phyloP scores from a whole-genome alignment of 768 basidiomycete species.

The Leccinum ochraceum region DNA sequence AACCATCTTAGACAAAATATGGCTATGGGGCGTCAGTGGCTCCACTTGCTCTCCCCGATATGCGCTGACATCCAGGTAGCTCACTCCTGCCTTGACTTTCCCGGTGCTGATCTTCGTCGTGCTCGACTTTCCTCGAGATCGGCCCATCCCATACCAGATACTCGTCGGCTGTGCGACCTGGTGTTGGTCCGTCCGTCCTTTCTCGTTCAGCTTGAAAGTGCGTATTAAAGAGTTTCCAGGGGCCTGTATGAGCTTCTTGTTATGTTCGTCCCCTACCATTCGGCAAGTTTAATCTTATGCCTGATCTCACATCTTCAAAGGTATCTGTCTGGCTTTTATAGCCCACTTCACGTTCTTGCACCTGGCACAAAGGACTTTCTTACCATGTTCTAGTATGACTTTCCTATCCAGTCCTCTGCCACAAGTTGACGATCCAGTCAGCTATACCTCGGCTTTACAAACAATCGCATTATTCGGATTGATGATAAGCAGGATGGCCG shows the following conservation, averaged over 20 bases:
- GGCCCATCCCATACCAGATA: slow-evolving; percentile 60
- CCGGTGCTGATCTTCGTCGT: slow-evolving; percentile 66
- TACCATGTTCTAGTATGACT: slow-evolving; percentile 37
- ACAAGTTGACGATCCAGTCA: slow-evolving; percentile 13
- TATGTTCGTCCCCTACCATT: slow-evolving; percentile 33
- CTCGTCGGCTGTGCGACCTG: slow-evolving; percentile 59
- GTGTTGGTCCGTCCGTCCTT: slow-evolving; percentile 50
- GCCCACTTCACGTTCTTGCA: slow-evolving; percentile 32
- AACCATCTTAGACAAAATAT: slow-evolving; percentile 55
- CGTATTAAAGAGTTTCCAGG: slow-evolving; percentile 37
- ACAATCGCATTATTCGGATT: slow-evolving; percentile 74
- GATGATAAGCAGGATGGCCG: slow-evolving; percentile 65
- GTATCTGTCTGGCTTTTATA: slow-evolving; percentile 46
- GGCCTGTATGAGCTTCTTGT: slow-evolving; percentile 58
- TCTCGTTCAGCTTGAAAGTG: slow-evolving; percentile 1
- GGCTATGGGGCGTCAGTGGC: slow-evolving; percentile 52
- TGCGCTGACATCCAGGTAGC: slow-evolving; percentile 30
- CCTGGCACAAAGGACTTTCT: slow-evolving; percentile 48
- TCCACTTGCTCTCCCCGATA: slow-evolving; percentile 16
- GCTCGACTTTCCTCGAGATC: slow-evolving; percentile 71
- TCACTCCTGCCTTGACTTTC: slow-evolving; percentile 60
- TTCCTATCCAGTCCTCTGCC: not conserved
- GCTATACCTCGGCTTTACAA: slow-evolving; percentile 39
- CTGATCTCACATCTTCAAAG: slow-evolving; percentile 27
- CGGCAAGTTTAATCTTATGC: slow-evolving; percentile 1